A percentile compares a stretch with the other conserved stretches of the same genome.
phyloP scores from a whole-genome alignment of 2,329 filamentous ascomycete genomes.

The Trichoderma aggressivum region DNA sequence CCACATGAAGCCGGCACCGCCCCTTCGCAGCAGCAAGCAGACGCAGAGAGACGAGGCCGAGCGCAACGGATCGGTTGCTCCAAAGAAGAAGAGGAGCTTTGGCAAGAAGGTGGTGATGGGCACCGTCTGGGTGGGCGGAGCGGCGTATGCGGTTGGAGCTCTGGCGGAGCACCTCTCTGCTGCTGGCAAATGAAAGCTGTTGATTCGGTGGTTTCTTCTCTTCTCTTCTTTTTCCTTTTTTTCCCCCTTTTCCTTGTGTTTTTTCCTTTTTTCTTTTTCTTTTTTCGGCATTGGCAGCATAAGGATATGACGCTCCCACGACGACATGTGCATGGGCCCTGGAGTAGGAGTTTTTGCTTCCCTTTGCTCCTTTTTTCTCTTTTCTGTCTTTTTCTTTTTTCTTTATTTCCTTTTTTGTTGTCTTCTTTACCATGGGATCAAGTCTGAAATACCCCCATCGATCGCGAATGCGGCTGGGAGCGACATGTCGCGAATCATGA shows the following conservation, averaged over 20 bases:
- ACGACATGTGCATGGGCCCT: slow-evolving; percentile 6
- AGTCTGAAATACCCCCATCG: slow-evolving; percentile 18
- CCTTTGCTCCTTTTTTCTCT: neutral
- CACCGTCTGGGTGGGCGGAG: slow-evolving; percentile 52
- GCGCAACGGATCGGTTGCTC: slow-evolving; percentile 40
- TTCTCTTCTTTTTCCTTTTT: neutral
- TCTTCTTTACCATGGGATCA: neutral
- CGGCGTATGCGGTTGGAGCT: slow-evolving; percentile 57
- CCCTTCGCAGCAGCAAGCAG: slow-evolving; percentile 37
- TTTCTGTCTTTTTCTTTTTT: neutral
- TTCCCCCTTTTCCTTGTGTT: too few relatives aligned
- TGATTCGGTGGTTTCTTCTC: neutral
- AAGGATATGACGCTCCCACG: neutral
- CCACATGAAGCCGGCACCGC: slow-evolving; percentile 32
- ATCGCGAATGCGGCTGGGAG: slow-evolving; percentile 17
- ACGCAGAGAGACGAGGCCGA: slow-evolving; percentile 44
- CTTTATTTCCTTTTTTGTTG: neutral
- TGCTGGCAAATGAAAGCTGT: slow-evolving; percentile 35
- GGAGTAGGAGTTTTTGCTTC: slow-evolving; percentile 11
- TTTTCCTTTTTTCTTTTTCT: neutral
- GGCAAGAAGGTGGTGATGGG: slow-evolving; percentile 51
- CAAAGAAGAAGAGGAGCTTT: slow-evolving; percentile 36
- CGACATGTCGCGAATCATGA: slow-evolving; percentile 6
- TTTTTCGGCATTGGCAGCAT: neutral
- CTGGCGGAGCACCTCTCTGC: slow-evolving; percentile 56